Evolutionary conservation across 164 flowering plant species (phyloP), one percentile per base, ranked within the genome.

Genomic region (Santalum album): DNA sequence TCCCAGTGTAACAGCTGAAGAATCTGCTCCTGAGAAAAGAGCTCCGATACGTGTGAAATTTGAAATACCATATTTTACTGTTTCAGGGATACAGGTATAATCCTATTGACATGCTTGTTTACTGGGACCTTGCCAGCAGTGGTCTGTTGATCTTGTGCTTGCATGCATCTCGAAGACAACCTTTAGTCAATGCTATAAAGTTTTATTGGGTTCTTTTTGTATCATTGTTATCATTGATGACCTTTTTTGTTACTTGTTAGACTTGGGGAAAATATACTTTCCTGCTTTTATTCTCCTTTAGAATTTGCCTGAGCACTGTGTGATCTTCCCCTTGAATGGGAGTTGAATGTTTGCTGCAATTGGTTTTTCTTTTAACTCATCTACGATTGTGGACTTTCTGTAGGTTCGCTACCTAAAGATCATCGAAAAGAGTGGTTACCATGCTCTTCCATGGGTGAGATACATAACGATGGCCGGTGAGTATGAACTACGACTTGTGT

Each of bases 401-500:
- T 63, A 88, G 95, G 95, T 91, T 44, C 90, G 96, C 12, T 86
- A 91, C 70, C 63, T 91, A 69, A 86, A 91, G 76, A 79, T 84
- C 63, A 84, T 91, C 65, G 96, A 91, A 64, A 87, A 91, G 59
- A 82, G 95, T 71, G 98, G 95, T n/a, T 87, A 91, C 67, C 98
- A 91, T 45, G 88, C 98, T 58, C 88, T 87, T 55, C 98, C 96
- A 52, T 91, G 98, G 96, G 98, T 91, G 72, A 77, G 98, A 67
- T 91, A 91, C 75, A 88, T 88, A 58, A 91, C 96, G 54, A 91
- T 81, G 95, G 98, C 95, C 51, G 96, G 98, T 6, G 98, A 91
- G 60, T 91, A 91, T 62, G 96, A 91, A 67, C 78, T 91, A 56
- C 71, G 98, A 69, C 86, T 91, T 57, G 65, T 81, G 12, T 88